Conservation (phyloP, 768 basidiomycete genomes). For the Boletus rubroflammeus region DNA sequence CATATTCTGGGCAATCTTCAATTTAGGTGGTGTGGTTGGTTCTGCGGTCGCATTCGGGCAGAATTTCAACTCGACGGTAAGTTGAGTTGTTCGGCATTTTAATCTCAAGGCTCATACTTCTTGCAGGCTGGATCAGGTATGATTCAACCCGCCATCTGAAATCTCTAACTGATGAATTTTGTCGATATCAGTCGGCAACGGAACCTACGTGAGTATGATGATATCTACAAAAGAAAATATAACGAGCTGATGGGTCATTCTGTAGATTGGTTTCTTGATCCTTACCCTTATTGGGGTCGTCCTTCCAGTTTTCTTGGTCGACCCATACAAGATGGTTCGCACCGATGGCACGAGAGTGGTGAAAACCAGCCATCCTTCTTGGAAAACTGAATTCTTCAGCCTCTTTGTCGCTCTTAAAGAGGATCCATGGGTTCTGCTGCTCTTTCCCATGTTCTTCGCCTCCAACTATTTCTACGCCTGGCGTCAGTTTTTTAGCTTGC, state of each 20-base stretch:
- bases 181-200: conserved; percentile 52
- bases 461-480: conserved; percentile 86
- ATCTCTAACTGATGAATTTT: not conserved
- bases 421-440: conserved; percentile 68
- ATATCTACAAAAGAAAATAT: not conserved
- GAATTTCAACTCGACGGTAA: conserved; percentile 60
- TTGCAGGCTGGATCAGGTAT: conserved; percentile 30
- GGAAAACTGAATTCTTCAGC: conserved; percentile 69
- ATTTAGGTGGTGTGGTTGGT: conserved; percentile 75
- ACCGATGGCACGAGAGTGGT: conserved; percentile 69
- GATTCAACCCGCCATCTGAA: not conserved
- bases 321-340: conserved; percentile 71
- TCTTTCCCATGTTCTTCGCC: conserved; percentile 84
- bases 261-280: conserved; percentile 72
- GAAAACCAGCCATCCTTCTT: conserved; percentile 60
- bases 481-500: conserved; percentile 45
- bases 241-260: not conserved
- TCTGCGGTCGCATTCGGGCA: conserved; percentile 70
- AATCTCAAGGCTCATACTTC: not conserved
- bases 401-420: conserved; percentile 64
- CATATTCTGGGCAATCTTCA: conserved; percentile 70
- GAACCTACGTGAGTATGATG: conserved; percentile 71
- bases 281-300: conserved; percentile 65
- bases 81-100: conserved; percentile 10
- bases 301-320: conserved; percentile 64